A percentile compares a stretch with the other conserved stretches of the same genome.
Evolutionary conservation across 805 yeast species (phyloP).

Genomic region (Scheffersomyces coipomensis): DNA sequence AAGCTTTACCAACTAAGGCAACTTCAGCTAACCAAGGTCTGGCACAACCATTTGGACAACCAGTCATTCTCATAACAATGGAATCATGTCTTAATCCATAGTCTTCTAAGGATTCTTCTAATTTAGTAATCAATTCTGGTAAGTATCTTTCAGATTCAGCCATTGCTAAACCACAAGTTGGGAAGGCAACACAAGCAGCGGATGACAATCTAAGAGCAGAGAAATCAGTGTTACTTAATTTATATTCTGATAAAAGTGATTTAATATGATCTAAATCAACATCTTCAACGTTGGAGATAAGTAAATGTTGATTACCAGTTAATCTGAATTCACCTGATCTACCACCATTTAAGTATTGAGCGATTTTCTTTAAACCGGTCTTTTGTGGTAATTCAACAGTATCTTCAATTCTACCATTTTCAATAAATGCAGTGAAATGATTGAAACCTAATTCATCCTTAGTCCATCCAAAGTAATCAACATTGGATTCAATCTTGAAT

Average conservation of each 20-base stretch:
- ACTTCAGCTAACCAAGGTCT: constrained; percentile 98
- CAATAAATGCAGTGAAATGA: constrained; percentile 92
- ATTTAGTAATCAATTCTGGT: constrained; percentile 76
- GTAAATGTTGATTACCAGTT: constrained; percentile 93
- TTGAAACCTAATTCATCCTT: constrained; percentile 79
- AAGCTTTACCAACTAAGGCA: constrained; percentile 93
- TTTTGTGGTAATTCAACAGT: constrained; percentile 88
- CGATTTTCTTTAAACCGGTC: constrained; percentile 78
- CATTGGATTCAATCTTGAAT: constrained; percentile 79
- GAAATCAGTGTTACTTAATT: constrained; percentile 78
- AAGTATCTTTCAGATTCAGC: constrained; percentile 94
- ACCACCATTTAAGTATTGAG: constrained; percentile 60
- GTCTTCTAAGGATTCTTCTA: constrained; percentile 87
- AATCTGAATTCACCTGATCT: constrained; percentile 80
- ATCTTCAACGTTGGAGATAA: constrained; percentile 72
- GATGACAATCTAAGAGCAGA: constrained; percentile 86
- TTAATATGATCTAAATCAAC: constrained; percentile 64
- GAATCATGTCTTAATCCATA: constrained; percentile 92
- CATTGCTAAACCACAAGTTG: constrained; percentile 98
- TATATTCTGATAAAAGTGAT: constrained; percentile 63
- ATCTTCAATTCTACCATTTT: constrained; percentile 95
- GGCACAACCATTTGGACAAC: constrained; percentile 98
- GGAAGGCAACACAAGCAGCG: constrained; percentile 97
- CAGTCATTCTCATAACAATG: constrained; percentile 96
- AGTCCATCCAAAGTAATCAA: constrained; percentile 92